These are phyloP conservation scores for Syzygium malaccense DNA, from an alignment of 441 rosid species.

Conservation along the genomic window DNA sequence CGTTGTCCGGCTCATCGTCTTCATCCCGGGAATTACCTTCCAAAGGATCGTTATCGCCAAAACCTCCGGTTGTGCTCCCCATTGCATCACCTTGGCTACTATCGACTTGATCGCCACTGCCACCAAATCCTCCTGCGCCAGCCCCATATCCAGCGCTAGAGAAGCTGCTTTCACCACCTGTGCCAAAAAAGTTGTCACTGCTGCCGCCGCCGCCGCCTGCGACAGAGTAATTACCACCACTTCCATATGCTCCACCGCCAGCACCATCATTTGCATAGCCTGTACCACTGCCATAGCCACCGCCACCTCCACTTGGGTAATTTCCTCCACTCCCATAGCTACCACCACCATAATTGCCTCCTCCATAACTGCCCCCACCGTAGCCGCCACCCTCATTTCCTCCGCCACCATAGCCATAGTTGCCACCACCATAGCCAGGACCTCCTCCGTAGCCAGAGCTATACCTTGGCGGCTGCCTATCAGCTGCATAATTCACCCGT, in stretches of 20 bases:
- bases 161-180: neutral
- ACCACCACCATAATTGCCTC: constrained; percentile 6
- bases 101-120: constrained; percentile 15
- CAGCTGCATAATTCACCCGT: constrained; percentile 74
- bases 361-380: neutral
- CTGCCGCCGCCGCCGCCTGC: constrained; percentile 16
- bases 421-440: neutral
- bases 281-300: constrained; percentile 11
- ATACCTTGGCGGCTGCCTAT: constrained; percentile 31
- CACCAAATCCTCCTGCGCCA: neutral
- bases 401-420: neutral
- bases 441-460: neutral
- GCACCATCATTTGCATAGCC: constrained; percentile 6
- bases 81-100: constrained; percentile 6
- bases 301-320: constrained; percentile 2
- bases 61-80: constrained; percentile 19
- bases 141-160: neutral
- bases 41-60: constrained; percentile 1
- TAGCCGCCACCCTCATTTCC: neutral
- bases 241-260: constrained; percentile 15
- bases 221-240: constrained; percentile 13
- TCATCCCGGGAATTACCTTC: constrained; percentile 27
- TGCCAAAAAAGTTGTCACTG: constrained; percentile 4
- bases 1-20: constrained; percentile 22
- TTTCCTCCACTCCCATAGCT: constrained; percentile 19